Conservation (phyloP, 164 flowering plant species). For the Umbellularia californica region DNA sequence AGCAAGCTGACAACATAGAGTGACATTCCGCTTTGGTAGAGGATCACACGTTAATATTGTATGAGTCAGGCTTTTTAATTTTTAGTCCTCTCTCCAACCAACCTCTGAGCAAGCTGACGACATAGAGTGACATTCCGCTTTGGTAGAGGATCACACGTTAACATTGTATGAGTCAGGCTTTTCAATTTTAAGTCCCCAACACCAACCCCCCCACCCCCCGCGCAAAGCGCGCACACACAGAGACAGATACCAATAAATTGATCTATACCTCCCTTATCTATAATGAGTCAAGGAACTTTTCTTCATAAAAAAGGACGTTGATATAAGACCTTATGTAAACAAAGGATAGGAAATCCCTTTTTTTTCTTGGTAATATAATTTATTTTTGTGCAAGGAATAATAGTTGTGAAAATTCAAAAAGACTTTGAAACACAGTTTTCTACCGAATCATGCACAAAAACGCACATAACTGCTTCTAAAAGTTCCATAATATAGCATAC, state of each 20-base stretch:
- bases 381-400: constrained; percentile 1
- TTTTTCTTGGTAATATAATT: background rate
- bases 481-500: constrained; percentile 30
- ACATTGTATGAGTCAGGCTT: too few relatives aligned
- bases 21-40: too few relatives aligned
- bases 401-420: background rate
- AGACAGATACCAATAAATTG: background rate
- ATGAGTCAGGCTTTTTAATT: too few relatives aligned
- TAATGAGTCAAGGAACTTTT: background rate
- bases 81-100: background rate
- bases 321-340: background rate
- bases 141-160: too few relatives aligned
- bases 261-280: background rate
- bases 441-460: background rate
- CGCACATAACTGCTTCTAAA: background rate
- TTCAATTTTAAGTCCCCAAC: background rate
- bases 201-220: too few relatives aligned
- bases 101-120: too few relatives aligned
- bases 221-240: too few relatives aligned
- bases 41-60: too few relatives aligned
- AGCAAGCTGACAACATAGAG: too few relatives aligned
- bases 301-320: background rate
- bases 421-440: background rate
- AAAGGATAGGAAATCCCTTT: background rate
- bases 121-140: too few relatives aligned